Evolutionary conservation across 192 early-diverging fungal genomes (phyloP), one percentile per base, ranked within the genome.

Genomic region (Geosiphon pyriformis): DNA sequence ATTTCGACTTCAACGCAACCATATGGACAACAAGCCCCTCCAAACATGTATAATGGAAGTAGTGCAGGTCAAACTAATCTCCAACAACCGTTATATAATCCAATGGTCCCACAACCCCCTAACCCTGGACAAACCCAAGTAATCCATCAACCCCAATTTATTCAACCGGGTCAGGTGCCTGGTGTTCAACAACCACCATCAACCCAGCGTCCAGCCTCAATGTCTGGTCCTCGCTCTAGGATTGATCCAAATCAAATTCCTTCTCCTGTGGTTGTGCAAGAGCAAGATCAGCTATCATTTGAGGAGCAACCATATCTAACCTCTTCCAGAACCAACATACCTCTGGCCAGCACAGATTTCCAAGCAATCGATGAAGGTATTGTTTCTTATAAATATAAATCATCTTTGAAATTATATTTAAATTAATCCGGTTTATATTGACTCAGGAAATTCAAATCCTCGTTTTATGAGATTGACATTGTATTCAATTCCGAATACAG

Each of bases 241-340:
- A 99, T 99, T 55, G 93, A 99, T 70, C 94, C 95, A 1, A 89
- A 92, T 77, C 91, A 94, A 67, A 92, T 99, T 59, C 96, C 96
- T 18, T 87, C 88, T 22, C 94, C 95, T 23, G 81, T 93, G 10
- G 76, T 80, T 23, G 93, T 94, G 33, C 93, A 95, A 61, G 84
- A 87, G 57, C 73, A 76, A 18, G 94, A 99, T 71, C 93, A 96
- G 69, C 71, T 80, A 23, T 53, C 79, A 7, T 89, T 90, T 74
- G 78, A 77, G 22, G 77, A 79, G 25, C 69, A 82, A 55, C 79
- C 86, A 10, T 99, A 87, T 80, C 81, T 83, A 34, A 95, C 95
- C 0, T 83, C 78, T 12, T 78, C 83, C 12, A 86, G 81, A 61
- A 66, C 60, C 4, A 74, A 83, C 11, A 84, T 90, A 17, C 96